Evolutionary conservation across 495 filamentous ascomycete species (phyloP), one percentile per base, ranked within the genome.

Genomic region (Haplographium delicatum): DNA sequence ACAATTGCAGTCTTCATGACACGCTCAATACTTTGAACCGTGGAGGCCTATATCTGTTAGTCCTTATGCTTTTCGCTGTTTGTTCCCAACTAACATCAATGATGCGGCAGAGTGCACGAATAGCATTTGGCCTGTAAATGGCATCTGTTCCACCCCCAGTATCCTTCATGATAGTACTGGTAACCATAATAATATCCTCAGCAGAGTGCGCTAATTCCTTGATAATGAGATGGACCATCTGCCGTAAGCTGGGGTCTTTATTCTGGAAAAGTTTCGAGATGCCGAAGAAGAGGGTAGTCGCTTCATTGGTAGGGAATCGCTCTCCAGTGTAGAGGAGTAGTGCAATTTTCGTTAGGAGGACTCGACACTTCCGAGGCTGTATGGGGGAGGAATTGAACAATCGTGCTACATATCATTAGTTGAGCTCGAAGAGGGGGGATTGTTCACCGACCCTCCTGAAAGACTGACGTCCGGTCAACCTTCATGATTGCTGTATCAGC

Each of bases 201-300:
- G 94, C 91, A n/a, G 89, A 94, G 63, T 82, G 79, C 53, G 91
- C 88, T 57, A 99, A 75, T 78, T 99, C 93, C 78, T 96, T 96
- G 73, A 98, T 84, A 57, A 96, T 83, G 25, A 98, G 77, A 72
- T 97, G 95, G 28, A 99, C 91, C 91, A 97, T 97, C 74, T 99
- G 93, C 61, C 93, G 89, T 68, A 99, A 78, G 56, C 88, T 89
- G 58, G 91, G 88, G 82, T 99, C 93, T 68, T 96, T 96, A 70
- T 96, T 96, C 72, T 99, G 93, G 76, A 99, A 99, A 50, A 99
- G 82, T 74, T 99, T 99, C 53, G 91, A 95, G 67, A 99, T 97
- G 54, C 91, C 90, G 71, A 99, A 97, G 80, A 99, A 99, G 50
- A 99, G 87, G 37, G 88, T 89, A 24, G 93, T 99, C 55, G 93